Evolutionary conservation across 441 rosid genomes (phyloP).

Genomic region (Populus hybrid): DNA sequence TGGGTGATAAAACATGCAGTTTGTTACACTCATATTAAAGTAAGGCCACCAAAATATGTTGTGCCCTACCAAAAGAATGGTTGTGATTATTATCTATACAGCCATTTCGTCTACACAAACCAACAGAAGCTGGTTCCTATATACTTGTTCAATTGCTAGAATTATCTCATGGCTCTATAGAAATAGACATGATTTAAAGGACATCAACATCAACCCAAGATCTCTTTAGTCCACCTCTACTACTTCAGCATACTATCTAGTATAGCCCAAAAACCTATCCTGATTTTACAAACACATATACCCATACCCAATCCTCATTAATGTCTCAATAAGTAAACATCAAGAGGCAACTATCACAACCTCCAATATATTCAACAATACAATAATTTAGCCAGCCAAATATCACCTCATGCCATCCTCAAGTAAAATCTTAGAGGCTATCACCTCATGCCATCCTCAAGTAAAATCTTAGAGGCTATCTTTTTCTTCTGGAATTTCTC

Average conservation of each 20-base stretch:
- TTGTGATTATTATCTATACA: background rate
- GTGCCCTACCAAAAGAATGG: background rate
- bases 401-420: no score
- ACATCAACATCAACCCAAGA: background rate
- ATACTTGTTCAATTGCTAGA: background rate
- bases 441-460: constrained; percentile 19
- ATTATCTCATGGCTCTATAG: background rate
- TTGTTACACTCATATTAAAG: background rate
- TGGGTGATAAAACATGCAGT: background rate
- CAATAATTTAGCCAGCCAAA: background rate
- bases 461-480: background rate
- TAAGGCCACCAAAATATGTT: background rate
- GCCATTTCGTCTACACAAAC: background rate
- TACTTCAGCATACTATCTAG: background rate
- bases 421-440: no score
- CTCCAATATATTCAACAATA: constrained; percentile 17
- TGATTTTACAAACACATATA: constrained; percentile 1
- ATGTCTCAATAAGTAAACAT: background rate
- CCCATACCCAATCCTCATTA: constrained; percentile 5
- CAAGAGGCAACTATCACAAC: constrained; percentile 5
- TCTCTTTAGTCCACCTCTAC: background rate
- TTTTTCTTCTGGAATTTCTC: background rate
- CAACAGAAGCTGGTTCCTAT: background rate
- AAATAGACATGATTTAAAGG: background rate
- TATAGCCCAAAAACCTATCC: constrained; percentile 4